Base-by-base conservation (phyloP, 192 early-diverging fungal species). In the Entomortierella beljakovae region DNA sequence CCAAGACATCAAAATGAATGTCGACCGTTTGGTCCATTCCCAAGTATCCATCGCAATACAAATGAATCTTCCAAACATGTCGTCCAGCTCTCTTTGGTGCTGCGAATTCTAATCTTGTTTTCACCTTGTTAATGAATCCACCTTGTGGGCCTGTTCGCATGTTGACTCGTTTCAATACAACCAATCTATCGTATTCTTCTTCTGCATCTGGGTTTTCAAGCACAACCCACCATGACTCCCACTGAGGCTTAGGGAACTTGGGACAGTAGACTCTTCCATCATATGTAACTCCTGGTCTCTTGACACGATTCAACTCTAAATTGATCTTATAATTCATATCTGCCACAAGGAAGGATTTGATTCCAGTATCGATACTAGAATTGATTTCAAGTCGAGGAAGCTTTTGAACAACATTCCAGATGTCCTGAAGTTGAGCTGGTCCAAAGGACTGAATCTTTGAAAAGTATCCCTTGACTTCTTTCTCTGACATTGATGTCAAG, bases 141-240 rank as follows among this genome's bases (percentile, higher is more conserved):
- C 82, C 81, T 31, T 77, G 81, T 9, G 79, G 81, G 28, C 79
- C 85, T 53, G 72, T 90, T 15, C 89, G 83, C 85, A 90, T 90
- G 37, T 90, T 86, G 10, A 94, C 80, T 20, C 96, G 84, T 85
- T 94, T 97, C 59, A 97, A 52, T 3, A 91, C 93, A 53, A 97
- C 49, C 52, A 99, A 67, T 53, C 93, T 92, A 48, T 94, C 87
- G 3, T 62, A 51, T 3, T 29, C 80, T 11, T 70, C 92, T 49
- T 94, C 87, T 2, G 66, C 55, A 8, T 29, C 80, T 8, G 72
- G 74, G 53, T 96, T 88, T 1, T 91, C 96, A 9, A 98, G 80
- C 9, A 97, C 85, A 5, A 94, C 65, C 93, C 94, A 99, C 95
- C 95, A 99, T 0, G 94, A 92, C 71, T 99, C 97, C 76, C 91